Evolutionary conservation across 2,329 filamentous ascomycete species (phyloP), one percentile per base, ranked within the genome.

Genomic region (Colletotrichum sp.): DNA sequence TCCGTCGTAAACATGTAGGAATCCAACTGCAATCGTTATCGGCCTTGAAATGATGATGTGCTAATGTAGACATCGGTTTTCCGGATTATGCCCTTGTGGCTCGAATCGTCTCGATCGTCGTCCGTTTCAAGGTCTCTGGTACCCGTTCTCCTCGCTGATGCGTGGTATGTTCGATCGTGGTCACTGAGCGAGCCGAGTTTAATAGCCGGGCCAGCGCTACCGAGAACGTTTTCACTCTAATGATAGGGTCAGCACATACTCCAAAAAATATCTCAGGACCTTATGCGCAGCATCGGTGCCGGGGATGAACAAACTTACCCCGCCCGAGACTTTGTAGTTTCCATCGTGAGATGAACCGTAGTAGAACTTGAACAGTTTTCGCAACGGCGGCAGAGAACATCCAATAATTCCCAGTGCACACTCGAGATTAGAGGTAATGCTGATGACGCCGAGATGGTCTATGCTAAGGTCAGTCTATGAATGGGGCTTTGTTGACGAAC

Each of bases 371-470:
- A 71, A 71, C 2, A 61, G n/a, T 24, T 66, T 74, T 16, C 60
- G 58, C 32, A 65, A 52, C 0, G 72, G 72, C 8, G 60, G 72
- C 15, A 71, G 34, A 3, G 67, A 71, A 9, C 65, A 74, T 10
- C 58, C 72, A 32, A 71, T 74, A 9, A 71, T 66, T 36, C 72
- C 72, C 13, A 71, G 24, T 0, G 67, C 69, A 21, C 67, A 71
- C n/a, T 71, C 67, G 5, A 71, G 15, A 3, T 71, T 71, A 2
- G 72, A 74, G 5, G 72, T 71, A 13, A 66, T 71, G 2, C 48
- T 66, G 32, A 74, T 71, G 5, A 71, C 60, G 8, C 60, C 67
- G 5, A 74, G 72, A 12, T 74, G 67, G n/a, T 71, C 67, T 71
- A 26, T n/a, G 6, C 5, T 18, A 15, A 1, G 2, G 24, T 74